Base-by-base conservation (phyloP, 2,329 filamentous ascomycete species). In the Xylaria sp. region DNA sequence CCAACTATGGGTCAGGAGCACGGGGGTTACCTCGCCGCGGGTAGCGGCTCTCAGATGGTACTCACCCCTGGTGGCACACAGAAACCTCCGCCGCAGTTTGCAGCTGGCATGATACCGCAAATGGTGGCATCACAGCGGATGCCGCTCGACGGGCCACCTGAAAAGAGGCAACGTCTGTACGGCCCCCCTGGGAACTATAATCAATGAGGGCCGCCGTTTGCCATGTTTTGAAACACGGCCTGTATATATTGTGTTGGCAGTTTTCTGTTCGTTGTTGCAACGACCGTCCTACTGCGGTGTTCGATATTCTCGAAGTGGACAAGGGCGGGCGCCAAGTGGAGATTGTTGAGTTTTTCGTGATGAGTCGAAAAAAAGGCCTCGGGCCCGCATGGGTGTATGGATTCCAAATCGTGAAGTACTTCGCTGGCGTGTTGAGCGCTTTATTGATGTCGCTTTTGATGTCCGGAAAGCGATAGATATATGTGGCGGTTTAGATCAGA, bases 91-190 rank as follows among this genome's bases (percentile, higher is more conserved):
- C 23, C 23, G 4, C 59, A 72, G 51, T 71, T 76, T 59, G 72
- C 68, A 48, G 75, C 76, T 48, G 70, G 72, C 35, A 77, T 78
- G 67, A 78, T 78, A 64, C 68, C 68, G 11, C 67, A 69, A 35
- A 71, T 74, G 61, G 68, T 63, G 19, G 66, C 67, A 35, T 66
- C 69, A 11, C 68, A 75, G 49, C 67, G 70, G 10, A 69, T 76
- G 61, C 63, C 70, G 2, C 66, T 65, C 7, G 76, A 78, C 11
- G 76, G 77, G 19, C 73, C 76, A 52, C 76, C 78, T 0, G 81
- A 83, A 66, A 84, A 84, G 70, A 75, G 82, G 54, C 81, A 83
- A 66, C 74, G 82, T 50, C 59, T 82, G 54, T 81, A 79, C 59
- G 75, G 73, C 2, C 73, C 76, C 0, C 75, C 76, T 51, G 71